A percentile compares a stretch with the other conserved stretches of the same genome.
Evolutionary conservation across 2,329 filamentous ascomycete genomes (phyloP).

Genomic region (Fusarium dimerum): DNA sequence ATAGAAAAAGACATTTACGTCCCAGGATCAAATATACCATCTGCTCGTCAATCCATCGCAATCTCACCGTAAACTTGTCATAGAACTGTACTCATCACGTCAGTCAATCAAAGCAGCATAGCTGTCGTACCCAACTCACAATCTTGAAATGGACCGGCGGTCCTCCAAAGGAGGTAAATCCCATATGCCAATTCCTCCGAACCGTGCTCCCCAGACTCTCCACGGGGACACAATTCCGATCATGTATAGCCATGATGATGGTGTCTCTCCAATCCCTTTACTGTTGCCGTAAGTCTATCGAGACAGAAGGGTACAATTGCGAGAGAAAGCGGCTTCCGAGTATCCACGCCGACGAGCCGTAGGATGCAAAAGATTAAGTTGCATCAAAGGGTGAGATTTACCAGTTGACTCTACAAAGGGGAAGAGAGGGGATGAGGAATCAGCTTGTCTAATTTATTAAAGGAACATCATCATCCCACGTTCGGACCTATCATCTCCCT

Average conservation of each 20-base stretch:
- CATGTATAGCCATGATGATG: not conserved
- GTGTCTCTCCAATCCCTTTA: not conserved
- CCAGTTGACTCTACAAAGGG: not conserved
- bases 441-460: no score
- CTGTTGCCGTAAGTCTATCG: not conserved
- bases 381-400: not conserved
- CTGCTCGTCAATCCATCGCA: conserved; percentile 69
- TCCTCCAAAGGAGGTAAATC: conserved; percentile 66
- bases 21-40: conserved; percentile 42
- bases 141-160: conserved; percentile 72
- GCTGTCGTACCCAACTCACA: conserved; percentile 31
- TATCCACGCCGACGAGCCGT: not conserved
- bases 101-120: not conserved
- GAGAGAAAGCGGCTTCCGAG: not conserved
- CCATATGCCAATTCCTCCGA: conserved; percentile 56
- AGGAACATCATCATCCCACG: no score
- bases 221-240: conserved; percentile 6
- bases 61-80: conserved; percentile 58
- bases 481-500: no score
- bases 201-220: conserved; percentile 9
- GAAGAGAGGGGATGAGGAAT: not conserved
- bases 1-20: not conserved
- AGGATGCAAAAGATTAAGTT: not conserved
- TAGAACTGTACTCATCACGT: conserved; percentile 9
- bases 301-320: not conserved